Evolutionary conservation across 78 protist genomes (phyloP).

Genomic region (Dictyostelium intermedium): DNA sequence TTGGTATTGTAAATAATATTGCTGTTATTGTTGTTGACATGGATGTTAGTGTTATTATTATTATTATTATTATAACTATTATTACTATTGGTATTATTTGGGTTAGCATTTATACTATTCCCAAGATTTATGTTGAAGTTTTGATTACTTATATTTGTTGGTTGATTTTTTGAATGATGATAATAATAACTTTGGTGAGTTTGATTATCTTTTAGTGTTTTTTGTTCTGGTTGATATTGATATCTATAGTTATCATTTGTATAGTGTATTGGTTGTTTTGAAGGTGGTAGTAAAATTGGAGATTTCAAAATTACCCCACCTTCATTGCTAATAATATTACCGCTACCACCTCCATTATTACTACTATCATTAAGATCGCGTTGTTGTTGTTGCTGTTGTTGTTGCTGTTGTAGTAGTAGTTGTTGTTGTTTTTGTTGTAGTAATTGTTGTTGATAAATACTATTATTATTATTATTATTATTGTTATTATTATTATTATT

Average conservation of each 20-base stretch:
- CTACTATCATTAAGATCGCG: neutral
- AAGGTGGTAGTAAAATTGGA: neutral
- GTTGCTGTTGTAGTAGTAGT: neutral
- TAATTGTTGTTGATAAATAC: neutral
- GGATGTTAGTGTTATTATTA: neutral
- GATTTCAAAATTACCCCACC: neutral
- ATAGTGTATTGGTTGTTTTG: neutral
- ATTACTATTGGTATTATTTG: neutral
- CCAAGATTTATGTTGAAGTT: neutral
- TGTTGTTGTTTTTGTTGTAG: neutral
- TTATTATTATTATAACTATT: neutral
- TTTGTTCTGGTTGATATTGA: neutral
- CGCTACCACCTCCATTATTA: neutral
- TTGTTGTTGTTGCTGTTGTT: neutral
- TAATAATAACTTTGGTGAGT: neutral
- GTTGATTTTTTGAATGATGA: neutral
- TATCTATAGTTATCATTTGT: neutral
- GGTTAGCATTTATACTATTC: neutral
- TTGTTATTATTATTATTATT: neutral
- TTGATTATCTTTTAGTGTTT: neutral
- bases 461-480: neutral
- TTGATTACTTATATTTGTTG: neutral
- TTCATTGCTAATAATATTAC: neutral
- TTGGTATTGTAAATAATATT: neutral
- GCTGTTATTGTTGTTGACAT: neutral